Base-by-base conservation (phyloP, 2,329 filamentous ascomycete genomes). In the Botrytis deweyae region DNA sequence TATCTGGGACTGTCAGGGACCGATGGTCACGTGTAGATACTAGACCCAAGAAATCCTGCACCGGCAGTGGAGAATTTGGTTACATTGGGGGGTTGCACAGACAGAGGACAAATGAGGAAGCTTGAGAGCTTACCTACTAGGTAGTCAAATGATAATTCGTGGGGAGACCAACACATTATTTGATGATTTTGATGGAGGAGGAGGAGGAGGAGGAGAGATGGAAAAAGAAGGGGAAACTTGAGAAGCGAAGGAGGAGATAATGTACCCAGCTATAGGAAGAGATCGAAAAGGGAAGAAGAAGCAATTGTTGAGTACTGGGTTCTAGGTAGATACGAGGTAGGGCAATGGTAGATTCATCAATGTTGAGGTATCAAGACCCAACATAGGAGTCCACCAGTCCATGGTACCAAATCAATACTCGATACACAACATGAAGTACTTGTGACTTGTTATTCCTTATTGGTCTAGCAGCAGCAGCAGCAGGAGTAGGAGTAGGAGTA, bases 31-130 rank as follows among this genome's bases (percentile, higher is more conserved):
- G 61, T 63, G 61, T 18, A 42, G 61, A 42, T 63, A 42, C 38
- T 16, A 42, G 38, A 63, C 59, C 59, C 59, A 40, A 62, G 59
- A 22, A 62, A 62, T 62, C 59, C 25, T 63, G 61, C 16, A 42
- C 61, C 38, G 61, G 61, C 61, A 42, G 61, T 63, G 61, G 61
- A 63, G 61, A 40, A 42, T 42, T 63, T 42, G 61, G 61, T 63
- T 63, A 42, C 61, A 63, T 40, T 63, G 25, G 61, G 61, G 61
- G 22, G 25, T 38, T 42, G 61, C 61, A 63, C 61, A 63, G 61
- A 63, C 61, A 63, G 61, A 63, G 59, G 36, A n/a, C 20, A 40
- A n/a, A 40, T 62, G 59, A 36, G 61, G 36, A n/a, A 40, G 61
- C 36, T 63, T 42, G 61, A 55, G 49, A 55, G 25, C 49, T 55